Base-by-base conservation (phyloP, 768 basidiomycete species). In the Paxillus ammoniavirescens region DNA sequence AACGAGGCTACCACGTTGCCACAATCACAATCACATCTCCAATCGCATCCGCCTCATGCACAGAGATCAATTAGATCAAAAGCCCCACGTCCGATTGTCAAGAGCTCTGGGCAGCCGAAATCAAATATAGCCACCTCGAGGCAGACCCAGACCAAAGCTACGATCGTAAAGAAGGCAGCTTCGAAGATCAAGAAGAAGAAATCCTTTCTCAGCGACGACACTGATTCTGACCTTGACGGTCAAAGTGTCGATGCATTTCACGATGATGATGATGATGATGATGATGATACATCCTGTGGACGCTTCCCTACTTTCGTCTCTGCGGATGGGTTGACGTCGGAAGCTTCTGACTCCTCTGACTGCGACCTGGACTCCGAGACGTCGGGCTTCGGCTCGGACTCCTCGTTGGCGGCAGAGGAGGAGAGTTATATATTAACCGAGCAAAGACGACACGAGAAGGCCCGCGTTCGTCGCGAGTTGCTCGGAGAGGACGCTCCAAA, bases 281-380 rank as follows among this genome's bases (percentile, higher is more conserved):
- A 58, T 13, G 62, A 64, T 42, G 72, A 73, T 49, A 60, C 50
- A 15, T 70, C 65, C 10, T 73, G 73, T 5, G 68, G 61, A 42
- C 73, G 70, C 46, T 83, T 85, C 65, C 87, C 87, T 12, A 88
- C 84, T 21, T 87, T 89, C 65, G 74, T 89, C 26, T 81, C 84
- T 28, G 86, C 86, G 18, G 82, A 83, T 30, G 82, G 73, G 2
- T 61, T 82, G 38, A 78, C 82, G 8, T 78, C 79, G 12, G 73
- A 75, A 17, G 70, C 74, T 8, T 76, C 79, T 2, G 78, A 77
- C 44, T 82, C 66, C 8, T 76, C 79, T 2, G 78, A 77, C 44
- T 82, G 64, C 35, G 72, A 74, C 33, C 75, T 75, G 38, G 65
- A 69, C 55, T 58, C 61, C 13, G 65, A 63, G 31, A 51, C 69